Conservation (phyloP, 73 alveolate genomes). For the Breviolum minutum region DNA sequence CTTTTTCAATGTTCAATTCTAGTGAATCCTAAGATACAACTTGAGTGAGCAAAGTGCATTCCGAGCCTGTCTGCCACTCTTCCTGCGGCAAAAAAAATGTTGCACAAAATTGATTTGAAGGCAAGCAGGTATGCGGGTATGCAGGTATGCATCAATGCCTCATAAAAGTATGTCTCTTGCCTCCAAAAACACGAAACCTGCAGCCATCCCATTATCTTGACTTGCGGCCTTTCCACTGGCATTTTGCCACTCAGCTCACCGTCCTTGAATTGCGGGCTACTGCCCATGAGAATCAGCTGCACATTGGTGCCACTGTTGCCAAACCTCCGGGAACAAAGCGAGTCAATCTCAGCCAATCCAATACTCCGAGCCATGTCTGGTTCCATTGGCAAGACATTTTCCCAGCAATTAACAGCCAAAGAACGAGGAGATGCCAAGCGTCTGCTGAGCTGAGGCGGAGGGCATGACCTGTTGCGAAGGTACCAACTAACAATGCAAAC, state of each 20-base stretch:
- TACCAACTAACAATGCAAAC: too few relatives aligned
- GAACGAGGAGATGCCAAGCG: conserved; percentile 76
- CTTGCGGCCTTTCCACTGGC: background rate
- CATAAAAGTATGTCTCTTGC: background rate
- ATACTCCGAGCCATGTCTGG: too few relatives aligned
- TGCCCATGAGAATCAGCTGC: conserved; percentile 76
- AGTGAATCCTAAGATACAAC: too few relatives aligned
- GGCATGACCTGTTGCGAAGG: conserved; percentile 19
- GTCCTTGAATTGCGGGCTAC: conserved; percentile 42
- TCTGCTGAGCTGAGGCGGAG: conserved; percentile 26
- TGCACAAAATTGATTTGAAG: too few relatives aligned
- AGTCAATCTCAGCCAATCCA: background rate
- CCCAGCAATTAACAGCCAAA: background rate
- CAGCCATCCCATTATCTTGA: background rate
- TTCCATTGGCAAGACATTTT: background rate
- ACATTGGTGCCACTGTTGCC: conserved; percentile 88
- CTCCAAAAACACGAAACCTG: too few relatives aligned
- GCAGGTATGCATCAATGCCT: too few relatives aligned
- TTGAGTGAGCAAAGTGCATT: background rate
- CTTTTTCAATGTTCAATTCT: too few relatives aligned
- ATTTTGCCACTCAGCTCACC: background rate
- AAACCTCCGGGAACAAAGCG: conserved; percentile 25
- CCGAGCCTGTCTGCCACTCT: background rate
- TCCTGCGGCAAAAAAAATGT: background rate
- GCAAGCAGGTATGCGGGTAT: too few relatives aligned